A percentile compares a stretch with the other conserved stretches of the same genome.
Evolutionary conservation across 225 moss, liverwort and hornwort genomes (phyloP).

Genomic region (Thuidium tamariscinum): DNA sequence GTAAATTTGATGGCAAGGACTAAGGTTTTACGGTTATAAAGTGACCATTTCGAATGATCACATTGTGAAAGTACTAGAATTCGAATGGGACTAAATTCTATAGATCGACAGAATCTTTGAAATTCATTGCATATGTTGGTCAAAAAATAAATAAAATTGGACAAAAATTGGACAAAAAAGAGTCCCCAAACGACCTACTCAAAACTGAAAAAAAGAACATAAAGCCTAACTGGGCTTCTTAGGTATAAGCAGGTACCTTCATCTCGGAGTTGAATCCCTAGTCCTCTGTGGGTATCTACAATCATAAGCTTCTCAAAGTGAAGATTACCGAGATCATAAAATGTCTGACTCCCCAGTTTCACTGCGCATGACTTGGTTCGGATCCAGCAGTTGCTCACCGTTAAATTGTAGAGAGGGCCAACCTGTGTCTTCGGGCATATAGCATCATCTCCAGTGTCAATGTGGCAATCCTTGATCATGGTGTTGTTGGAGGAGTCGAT

Average conservation of each 20-base stretch:
- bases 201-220: not conserved
- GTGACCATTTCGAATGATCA: not conserved
- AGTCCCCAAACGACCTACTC: not conserved
- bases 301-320: slow-evolving; percentile 63
- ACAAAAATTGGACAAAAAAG: not conserved
- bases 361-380: slow-evolving; percentile 84
- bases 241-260: slow-evolving; percentile 13
- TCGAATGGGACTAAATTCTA: not conserved
- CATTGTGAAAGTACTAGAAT: not conserved
- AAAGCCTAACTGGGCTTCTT: not conserved
- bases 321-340: slow-evolving; percentile 40
- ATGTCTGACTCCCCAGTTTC: slow-evolving; percentile 62
- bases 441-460: slow-evolving; percentile 85
- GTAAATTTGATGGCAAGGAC: not conserved
- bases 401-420: slow-evolving; percentile 58
- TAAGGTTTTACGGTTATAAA: not conserved
- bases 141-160: not conserved
- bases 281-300: slow-evolving; percentile 73
- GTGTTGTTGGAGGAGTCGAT: slow-evolving; percentile 93
- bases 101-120: not conserved
- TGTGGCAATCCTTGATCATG: slow-evolving; percentile 53
- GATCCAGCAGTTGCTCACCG: slow-evolving; percentile 75
- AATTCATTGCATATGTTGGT: not conserved
- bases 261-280: slow-evolving; percentile 80
- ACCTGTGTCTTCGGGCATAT: slow-evolving; percentile 56